phyloP scores from a whole-genome alignment of 2,329 filamentous ascomycete species.

The Trichoderma sp. region DNA sequence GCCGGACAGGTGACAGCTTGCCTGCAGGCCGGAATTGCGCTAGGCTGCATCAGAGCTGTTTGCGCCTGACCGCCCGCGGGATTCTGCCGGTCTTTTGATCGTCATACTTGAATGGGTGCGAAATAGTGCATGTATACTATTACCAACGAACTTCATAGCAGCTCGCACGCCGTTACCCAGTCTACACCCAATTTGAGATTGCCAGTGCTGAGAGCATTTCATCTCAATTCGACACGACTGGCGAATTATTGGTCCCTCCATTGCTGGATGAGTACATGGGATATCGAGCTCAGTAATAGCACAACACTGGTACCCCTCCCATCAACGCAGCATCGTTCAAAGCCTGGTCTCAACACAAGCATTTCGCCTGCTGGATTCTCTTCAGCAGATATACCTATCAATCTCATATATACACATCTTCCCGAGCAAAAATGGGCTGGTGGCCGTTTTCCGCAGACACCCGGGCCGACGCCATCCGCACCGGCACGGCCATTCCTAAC shows the following conservation, averaged over 20 bases:
- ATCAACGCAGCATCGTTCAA: not conserved
- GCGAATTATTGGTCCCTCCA: not conserved
- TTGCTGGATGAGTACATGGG: not conserved
- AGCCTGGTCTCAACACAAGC: not conserved
- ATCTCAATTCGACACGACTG: not conserved
- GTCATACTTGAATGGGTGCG: not conserved
- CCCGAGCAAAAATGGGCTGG: constrained; percentile 44
- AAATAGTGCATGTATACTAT: not conserved
- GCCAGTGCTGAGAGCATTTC: not conserved
- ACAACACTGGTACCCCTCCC: not conserved
- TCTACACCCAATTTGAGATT: not conserved
- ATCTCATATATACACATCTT: not conserved
- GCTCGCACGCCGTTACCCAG: not conserved
- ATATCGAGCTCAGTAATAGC: not conserved
- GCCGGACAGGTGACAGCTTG: constrained; percentile 15
- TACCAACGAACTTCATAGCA: not conserved
- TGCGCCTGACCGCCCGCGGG: constrained; percentile 8
- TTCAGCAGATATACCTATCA: not conserved
- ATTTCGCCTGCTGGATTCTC: not conserved
- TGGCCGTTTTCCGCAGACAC: constrained; percentile 48
- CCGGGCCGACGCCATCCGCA: constrained; percentile 56
- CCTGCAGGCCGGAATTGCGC: not conserved
- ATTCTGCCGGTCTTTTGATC: constrained; percentile 11
- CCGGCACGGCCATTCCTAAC: constrained; percentile 73
- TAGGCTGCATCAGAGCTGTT: not conserved